Evolutionary conservation across 305 asterid genomes (phyloP), one percentile per base, ranked within the genome.

Genomic region (Nicotiana rustica): DNA sequence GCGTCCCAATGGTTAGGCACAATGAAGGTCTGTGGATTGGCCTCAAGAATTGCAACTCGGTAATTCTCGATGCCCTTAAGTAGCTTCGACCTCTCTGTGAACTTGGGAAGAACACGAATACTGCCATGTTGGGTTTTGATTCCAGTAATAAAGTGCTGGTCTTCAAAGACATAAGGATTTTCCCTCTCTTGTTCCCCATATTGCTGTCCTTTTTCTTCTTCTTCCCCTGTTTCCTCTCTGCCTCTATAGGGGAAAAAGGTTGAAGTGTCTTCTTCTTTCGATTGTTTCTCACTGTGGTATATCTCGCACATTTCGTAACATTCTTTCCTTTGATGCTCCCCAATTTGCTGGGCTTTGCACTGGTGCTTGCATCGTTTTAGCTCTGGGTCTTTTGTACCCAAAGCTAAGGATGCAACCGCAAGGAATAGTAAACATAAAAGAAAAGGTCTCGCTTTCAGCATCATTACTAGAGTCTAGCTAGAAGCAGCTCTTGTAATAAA

Each of bases 1-100:
- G 97, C 98, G 82, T 93, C 98, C 84, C 80, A 83, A 73, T 93
- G 94, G 5, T 68, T 83, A 3, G 98, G 98, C 44, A 89, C 79
- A n/a, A 89, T 14, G 62, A 93, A 91, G 13, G 97, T 87, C 49
- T 87, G 88, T 36, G 97, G 97, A 12, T 92, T 89, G 0, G 92
- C 92, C 67, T 94, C 98, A 1, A 91, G 68, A 13, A 91, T 79
- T 0, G 71, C 78, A 19, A 95, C 66, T 3, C 98, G 90, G 77
- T 77, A 90, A 69, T 93, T 90, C 80, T 92, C 92, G 21, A 95
- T 92, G 3, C 96, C 96, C 5, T 82, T 60, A 55, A 88, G 88
- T 3, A 93, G 91, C 62, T 85, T 69, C 0, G 97, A 93, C 80
- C 95, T 73, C 18, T 91, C 88, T 0, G 90, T 86, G 79, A 95